Evolutionary conservation across 106 monocot genomes (phyloP), one percentile per base, ranked within the genome.

Genomic region (Apostasia ramifera): DNA sequence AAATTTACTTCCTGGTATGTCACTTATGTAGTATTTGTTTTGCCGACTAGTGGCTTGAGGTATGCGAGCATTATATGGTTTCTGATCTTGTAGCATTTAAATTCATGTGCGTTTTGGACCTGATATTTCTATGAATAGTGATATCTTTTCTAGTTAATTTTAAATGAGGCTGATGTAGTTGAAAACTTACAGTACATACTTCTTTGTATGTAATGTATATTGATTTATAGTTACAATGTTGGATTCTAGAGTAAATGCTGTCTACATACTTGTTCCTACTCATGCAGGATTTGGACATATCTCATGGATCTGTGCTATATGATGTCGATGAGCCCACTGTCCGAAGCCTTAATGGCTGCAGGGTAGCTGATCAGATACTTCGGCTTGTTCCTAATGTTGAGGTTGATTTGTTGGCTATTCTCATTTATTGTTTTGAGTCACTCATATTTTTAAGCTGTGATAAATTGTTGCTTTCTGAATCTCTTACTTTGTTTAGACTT

Each of bases 341-440:
- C 67, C 74, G 97, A 71, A 98, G 92, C 74, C 87, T 98, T 53
- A 98, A 98, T 90, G 97, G 97, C 5, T 98, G 97, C 69, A 80
- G 97, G 58, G 97, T 98, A 9, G 97, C 97, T 50, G 97, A 98
- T 58, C 92, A 90, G 74, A 92, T 98, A 74, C 92, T 98, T 81
- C 86, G 92, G 2, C 85, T 92, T 76, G 89, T 98, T 65, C 97
- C 97, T 8, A 81, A 98, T 87, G 60, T 85, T 53, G 81, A 98
- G 92, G 97, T 86, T 67, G 67, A 53, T 40, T 51, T 66, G 5
- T 66, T 61, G 58, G 2, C 57, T 8, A 9, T 38, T 49, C 40
- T 40, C 41, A n/a, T 59, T 49, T 47, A 3, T 55, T 15, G 51
- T 56, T 2, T 62, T 15, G 58, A 42, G 5, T 47, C 61, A 26